These are phyloP conservation scores for Rhododendron griersonianum DNA, from an alignment of 148 eudicot species.

Conservation along the genomic window DNA sequence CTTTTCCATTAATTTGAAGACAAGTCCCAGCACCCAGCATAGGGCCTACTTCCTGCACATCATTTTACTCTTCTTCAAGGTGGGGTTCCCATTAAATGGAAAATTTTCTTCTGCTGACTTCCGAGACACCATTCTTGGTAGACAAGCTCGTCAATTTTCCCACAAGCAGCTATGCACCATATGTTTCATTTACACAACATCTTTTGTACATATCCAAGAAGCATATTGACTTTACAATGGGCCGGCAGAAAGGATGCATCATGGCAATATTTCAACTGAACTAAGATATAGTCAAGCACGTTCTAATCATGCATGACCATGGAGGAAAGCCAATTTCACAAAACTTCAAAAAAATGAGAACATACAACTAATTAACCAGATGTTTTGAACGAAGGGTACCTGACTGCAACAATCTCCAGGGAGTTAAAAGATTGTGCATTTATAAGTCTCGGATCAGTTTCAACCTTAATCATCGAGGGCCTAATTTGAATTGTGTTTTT, in stretches of 20 bases:
- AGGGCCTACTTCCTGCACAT: neutral
- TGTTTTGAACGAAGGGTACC: constrained; percentile 29
- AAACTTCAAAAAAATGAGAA: neutral
- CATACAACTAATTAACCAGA: neutral
- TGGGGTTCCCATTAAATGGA: neutral
- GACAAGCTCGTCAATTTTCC: neutral
- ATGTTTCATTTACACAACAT: neutral
- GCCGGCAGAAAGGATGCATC: neutral
- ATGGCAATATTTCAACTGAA: neutral
- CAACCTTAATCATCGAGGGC: constrained; percentile 67
- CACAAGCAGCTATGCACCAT: neutral
- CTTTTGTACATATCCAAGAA: neutral
- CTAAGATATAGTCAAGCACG: neutral
- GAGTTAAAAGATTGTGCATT: constrained; percentile 34
- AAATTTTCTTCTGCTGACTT: neutral
- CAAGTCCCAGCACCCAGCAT: neutral
- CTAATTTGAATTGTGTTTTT: constrained; percentile 58
- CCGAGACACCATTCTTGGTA: neutral
- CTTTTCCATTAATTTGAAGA: neutral
- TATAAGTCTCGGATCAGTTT: constrained; percentile 27
- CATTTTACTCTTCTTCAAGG: neutral
- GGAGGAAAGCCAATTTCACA: neutral
- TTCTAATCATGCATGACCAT: neutral
- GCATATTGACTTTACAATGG: neutral
- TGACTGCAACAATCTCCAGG: constrained; percentile 65